Base-by-base conservation (phyloP, 176 grass and related monocot genomes). In the Cenchrus fungigraminus region DNA sequence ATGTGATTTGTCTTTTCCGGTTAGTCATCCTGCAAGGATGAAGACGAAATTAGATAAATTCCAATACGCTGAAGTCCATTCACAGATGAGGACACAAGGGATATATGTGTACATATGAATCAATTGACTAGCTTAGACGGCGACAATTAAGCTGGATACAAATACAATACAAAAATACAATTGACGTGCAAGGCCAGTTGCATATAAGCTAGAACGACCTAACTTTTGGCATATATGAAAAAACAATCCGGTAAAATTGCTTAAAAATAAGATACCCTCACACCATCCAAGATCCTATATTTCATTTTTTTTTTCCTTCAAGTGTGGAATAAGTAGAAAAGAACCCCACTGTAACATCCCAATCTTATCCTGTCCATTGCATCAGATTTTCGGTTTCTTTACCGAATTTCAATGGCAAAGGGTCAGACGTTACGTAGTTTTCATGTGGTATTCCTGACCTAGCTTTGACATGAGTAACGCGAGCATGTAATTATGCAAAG, bases 11-110 rank as follows among this genome's bases (percentile, higher is more conserved):
- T 91, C 69, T 22, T 5, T 73, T 76, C 10, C 55, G 12, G 74
- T 81, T 58, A 60, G 81, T 90, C 78, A 80, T 20, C 83, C 90
- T 92, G 87, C 55, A 62, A 82, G 62, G 52, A 85, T 69, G 32
- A 67, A 63, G 62, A 25, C 45, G 28, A 50, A 79, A 64, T 49
- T 17, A 69, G 71, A 37, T 78, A 71, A 61, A 12, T 22, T 19
- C n/a, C 20, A 76, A 47, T 46, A 15, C 47, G 44, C 52, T 52
- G 32, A 34, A 86, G 66, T 42, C 16, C 74, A 65, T 49, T 51
- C 12, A 37, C 42, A 76, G 31, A 77, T 80, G 66, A 76, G 81
- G 77, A 88, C 68, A 60, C 61, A 25, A 60, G n/a, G 25, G 73
- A 80, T 59, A 81, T 32, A 29, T 56, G 57, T 67, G 47, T 54